Conservation (phyloP, 2,329 filamentous ascomycete genomes). For the Diaporthe sp. region DNA sequence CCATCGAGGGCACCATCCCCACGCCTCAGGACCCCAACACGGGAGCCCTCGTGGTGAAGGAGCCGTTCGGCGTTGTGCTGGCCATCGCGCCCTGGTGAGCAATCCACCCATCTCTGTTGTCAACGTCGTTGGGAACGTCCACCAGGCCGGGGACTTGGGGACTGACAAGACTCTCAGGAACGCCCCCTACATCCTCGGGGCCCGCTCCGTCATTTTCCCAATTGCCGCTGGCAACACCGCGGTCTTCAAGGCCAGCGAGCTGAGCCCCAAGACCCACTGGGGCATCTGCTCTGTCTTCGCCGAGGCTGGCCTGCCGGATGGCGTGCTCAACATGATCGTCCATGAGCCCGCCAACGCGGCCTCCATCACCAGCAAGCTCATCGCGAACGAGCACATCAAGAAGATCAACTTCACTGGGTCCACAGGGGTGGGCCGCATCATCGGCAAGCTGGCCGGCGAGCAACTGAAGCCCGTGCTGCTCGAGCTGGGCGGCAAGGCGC, state of each 20-base stretch:
- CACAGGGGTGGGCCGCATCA: constrained; percentile 79
- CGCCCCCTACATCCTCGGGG: constrained; percentile 66
- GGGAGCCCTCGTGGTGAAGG: constrained; percentile 75
- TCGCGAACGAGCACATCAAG: constrained; percentile 75
- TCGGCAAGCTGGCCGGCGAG: constrained; percentile 77
- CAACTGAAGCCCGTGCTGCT: constrained; percentile 83
- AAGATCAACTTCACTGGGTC: constrained; percentile 92
- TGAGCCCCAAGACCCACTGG: constrained; percentile 74
- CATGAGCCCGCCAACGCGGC: constrained; percentile 75
- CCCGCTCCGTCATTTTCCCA: constrained; percentile 70
- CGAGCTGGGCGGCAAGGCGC: constrained; percentile 87
- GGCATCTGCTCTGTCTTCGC: constrained; percentile 73
- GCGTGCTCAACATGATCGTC: constrained; percentile 80
- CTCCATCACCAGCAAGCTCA: constrained; percentile 74
- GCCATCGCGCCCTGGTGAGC: constrained; percentile 84
- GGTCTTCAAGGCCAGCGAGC: constrained; percentile 79
- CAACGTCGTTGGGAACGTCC: not conserved
- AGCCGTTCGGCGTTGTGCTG: constrained; percentile 84
- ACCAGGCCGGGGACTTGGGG: not conserved
- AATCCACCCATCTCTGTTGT: not conserved
- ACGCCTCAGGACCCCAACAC: constrained; percentile 58
- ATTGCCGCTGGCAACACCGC: constrained; percentile 84
- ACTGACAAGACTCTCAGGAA: constrained; percentile 58
- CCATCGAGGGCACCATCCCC: constrained; percentile 51
- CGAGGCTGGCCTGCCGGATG: constrained; percentile 81